A percentile compares a stretch with the other conserved stretches of the same genome.
Evolutionary conservation across 495 filamentous ascomycete species (phyloP).

Genomic region (Platismatia glauca): DNA sequence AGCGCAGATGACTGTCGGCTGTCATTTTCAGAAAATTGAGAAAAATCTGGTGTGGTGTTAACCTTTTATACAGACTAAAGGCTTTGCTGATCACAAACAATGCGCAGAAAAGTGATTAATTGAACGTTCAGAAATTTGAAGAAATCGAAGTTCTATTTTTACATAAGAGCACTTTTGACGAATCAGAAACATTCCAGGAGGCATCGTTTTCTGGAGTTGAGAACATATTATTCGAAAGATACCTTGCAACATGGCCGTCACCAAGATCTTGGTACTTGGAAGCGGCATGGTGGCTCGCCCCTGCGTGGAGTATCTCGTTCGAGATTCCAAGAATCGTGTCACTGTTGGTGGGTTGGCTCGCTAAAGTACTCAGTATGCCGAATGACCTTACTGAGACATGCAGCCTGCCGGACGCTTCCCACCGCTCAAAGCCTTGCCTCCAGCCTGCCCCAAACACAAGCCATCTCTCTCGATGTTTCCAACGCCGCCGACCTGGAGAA

Average conservation of each 20-base stretch:
- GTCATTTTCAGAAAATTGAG: too few species aligned
- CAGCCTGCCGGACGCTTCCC: conserved; percentile 6
- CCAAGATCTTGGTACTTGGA: conserved; percentile 8
- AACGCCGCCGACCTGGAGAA: not conserved
- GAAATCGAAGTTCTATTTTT: too few species aligned
- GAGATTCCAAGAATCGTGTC: conserved; percentile 1
- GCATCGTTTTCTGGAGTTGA: too few species aligned
- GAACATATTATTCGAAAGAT: too few species aligned
- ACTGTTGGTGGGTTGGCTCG: conserved; percentile 1
- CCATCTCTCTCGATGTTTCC: conserved; percentile 13
- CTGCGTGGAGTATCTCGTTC: conserved; percentile 2
- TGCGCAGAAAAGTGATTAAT: too few species aligned
- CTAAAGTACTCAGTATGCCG: not conserved
- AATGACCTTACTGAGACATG: not conserved
- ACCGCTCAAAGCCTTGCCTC: conserved; percentile 1
- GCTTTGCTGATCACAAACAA: too few species aligned
- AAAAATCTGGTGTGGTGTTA: too few species aligned
- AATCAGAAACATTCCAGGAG: too few species aligned
- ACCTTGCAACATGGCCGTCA: not conserved
- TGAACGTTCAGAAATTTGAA: too few species aligned
- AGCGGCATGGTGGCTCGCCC: conserved; percentile 11
- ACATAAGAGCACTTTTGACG: too few species aligned
- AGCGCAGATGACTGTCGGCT: too few species aligned
- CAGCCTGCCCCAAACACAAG: not conserved
- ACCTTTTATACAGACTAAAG: too few species aligned